A percentile compares a stretch with the other conserved stretches of the same genome.
Conservation (phyloP, 1,139 yeast species). For the Meyerozyma athensensis region DNA sequence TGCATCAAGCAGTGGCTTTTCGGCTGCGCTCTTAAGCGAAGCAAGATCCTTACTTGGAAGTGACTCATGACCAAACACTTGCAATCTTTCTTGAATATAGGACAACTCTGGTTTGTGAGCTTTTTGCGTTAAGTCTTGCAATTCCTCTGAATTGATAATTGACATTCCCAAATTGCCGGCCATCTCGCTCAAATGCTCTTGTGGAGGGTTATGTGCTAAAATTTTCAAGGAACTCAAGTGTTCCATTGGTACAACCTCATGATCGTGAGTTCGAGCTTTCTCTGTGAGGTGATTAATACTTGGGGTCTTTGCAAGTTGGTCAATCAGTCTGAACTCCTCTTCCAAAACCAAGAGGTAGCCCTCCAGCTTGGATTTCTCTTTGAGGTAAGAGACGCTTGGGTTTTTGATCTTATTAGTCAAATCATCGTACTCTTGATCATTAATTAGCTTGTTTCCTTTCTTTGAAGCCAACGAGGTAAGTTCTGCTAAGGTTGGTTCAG, state of each 20-base stretch:
- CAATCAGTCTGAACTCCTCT: constrained; percentile 12
- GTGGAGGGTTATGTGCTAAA: constrained; percentile 16
- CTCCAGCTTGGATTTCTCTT: constrained; percentile 16
- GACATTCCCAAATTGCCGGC: constrained; percentile 14
- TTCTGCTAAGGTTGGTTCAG: constrained; percentile 21
- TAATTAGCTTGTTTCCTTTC: constrained; percentile 8
- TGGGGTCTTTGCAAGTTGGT: constrained; percentile 14
- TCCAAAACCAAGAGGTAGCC: constrained; percentile 18
- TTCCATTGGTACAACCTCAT: constrained; percentile 21
- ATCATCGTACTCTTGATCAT: constrained; percentile 12
- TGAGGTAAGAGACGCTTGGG: constrained; percentile 26
- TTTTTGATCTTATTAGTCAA: constrained; percentile 13
- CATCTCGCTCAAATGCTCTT: constrained; percentile 12
- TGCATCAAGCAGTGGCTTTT: constrained; percentile 20
- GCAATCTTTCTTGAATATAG: constrained; percentile 30
- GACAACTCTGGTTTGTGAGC: constrained; percentile 24
- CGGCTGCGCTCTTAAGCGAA: constrained; percentile 8
- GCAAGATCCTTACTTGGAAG: constrained; percentile 4
- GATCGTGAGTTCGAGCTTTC: constrained; percentile 23
- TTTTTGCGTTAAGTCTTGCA: constrained; percentile 12
- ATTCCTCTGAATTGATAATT: constrained; percentile 16
- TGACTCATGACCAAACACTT: constrained; percentile 18
- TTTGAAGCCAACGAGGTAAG: constrained; percentile 7
- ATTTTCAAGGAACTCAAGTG: constrained; percentile 17
- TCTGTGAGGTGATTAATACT: constrained; percentile 24